Base-by-base conservation (phyloP, 441 rosid species). In the Jatropha multifida region DNA sequence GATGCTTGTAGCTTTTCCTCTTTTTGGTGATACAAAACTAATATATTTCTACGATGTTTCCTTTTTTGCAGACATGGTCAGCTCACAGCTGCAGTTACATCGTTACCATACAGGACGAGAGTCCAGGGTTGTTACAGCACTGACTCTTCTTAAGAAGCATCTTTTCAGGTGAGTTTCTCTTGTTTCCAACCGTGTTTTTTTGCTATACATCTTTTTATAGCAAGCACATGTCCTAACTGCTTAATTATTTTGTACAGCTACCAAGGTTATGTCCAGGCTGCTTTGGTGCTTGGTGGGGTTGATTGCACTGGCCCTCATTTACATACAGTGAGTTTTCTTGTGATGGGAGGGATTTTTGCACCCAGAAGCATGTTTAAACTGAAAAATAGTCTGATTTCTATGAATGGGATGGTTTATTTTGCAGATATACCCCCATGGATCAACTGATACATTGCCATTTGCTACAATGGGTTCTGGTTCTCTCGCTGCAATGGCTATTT, bases 381-480 rank as follows among this genome's bases (percentile, higher is more conserved):
- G 9, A 3, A 11, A 26, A 60, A 46, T 64, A 40, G 56, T 69
- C 59, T 79, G 64, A 79, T 75, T 23, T 51, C 70, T 79, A 44
- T 60, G 63, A 55, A 70, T 70, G 75, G 23, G 20, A 54, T 75
- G 74, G 70, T 76, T 27, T 77, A 23, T 56, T 79, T 68, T 77
- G 77, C 86, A 95, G 99, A 95, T 95, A 80, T 93, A 93, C 79
- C 99, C 99, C 13, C 99, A 95, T 73, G 99, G 98, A 71, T 95
- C 98, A 73, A 90, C 98, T 14, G 98, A 93, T 80, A 90, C 97
- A 5, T 84, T 95, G 82, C 99, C 99, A 74, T 95, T 88, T 52
- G 98, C 98, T 37, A 95, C 99, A 11, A 95, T 93, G 99, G 99
- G 98, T 69, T 95, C 99, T 77, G 98, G 99, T 83, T 96, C 99